These are phyloP conservation scores for Phytophthora meadii DNA, from an alignment of 352 stramenopile species.

Conservation along the genomic window DNA sequence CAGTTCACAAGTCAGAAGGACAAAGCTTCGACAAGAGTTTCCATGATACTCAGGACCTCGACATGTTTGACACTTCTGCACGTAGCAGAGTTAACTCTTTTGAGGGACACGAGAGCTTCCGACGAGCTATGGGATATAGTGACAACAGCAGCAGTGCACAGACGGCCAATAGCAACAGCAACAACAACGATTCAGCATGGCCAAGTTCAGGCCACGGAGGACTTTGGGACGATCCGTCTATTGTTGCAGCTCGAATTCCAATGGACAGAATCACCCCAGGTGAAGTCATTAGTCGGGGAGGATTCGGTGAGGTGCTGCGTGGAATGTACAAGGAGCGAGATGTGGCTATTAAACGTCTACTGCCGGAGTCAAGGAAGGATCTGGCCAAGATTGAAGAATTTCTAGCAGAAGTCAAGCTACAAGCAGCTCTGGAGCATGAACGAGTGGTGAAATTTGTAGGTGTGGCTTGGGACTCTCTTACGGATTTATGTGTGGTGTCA, in stretches of 20 bases:
- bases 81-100: constrained; percentile 36
- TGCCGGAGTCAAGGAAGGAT: constrained; percentile 47
- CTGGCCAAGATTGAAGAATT: constrained; percentile 59
- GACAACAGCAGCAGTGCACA: constrained; percentile 20
- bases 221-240: constrained; percentile 56
- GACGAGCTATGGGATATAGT: constrained; percentile 30
- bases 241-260: constrained; percentile 55
- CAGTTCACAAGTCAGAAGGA: constrained; percentile 5
- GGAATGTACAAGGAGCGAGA: constrained; percentile 43
- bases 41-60: constrained; percentile 18
- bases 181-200: constrained; percentile 26
- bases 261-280: constrained; percentile 48
- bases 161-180: constrained; percentile 33
- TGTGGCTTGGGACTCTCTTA: constrained; percentile 50
- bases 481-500: constrained; percentile 47
- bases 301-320: constrained; percentile 55
- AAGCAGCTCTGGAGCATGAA: constrained; percentile 41
- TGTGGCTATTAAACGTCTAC: constrained; percentile 61
- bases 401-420: constrained; percentile 58
- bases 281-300: constrained; percentile 51
- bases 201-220: constrained; percentile 26
- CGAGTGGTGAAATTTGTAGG: constrained; percentile 47
- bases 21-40: constrained; percentile 20
- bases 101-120: constrained; percentile 34
- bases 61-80: constrained; percentile 34